Conservation (phyloP, 2,329 filamentous ascomycete genomes). For the Neocatenulostroma microsporum region DNA sequence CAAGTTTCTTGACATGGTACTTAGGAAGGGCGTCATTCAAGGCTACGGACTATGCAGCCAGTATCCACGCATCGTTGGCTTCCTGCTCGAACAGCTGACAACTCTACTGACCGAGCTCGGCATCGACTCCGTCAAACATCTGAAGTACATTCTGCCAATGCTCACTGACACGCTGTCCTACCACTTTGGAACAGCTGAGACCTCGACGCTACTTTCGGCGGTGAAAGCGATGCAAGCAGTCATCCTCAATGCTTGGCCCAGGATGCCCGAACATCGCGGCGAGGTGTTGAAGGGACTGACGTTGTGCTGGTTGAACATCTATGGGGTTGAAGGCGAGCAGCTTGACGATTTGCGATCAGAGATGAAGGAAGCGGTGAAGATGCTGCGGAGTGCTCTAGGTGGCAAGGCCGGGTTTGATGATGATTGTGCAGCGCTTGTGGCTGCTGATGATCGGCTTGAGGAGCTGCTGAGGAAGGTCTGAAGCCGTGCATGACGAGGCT, state of each 20-base stretch:
- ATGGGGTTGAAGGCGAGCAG: slow-evolving; percentile 12
- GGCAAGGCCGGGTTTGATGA: slow-evolving; percentile 21
- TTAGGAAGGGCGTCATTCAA: slow-evolving; percentile 37
- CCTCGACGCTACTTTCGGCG: slow-evolving; percentile 48
- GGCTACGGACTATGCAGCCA: slow-evolving; percentile 51
- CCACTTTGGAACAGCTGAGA: slow-evolving; percentile 64
- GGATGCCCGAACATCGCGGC: slow-evolving; percentile 54
- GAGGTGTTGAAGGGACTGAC: slow-evolving; percentile 55
- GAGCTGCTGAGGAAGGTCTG: slow-evolving; percentile 19
- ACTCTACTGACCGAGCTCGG: slow-evolving; percentile 50
- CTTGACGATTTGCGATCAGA: slow-evolving; percentile 16
- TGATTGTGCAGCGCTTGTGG: slow-evolving; percentile 13
- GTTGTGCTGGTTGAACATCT: slow-evolving; percentile 29
- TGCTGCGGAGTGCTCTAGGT: slow-evolving; percentile 19
- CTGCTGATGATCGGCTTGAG: slow-evolving; percentile 1
- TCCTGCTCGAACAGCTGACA: slow-evolving; percentile 47
- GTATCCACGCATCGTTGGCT: slow-evolving; percentile 49
- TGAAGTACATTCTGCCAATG: slow-evolving; percentile 62
- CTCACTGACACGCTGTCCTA: slow-evolving; percentile 59
- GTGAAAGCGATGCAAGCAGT: slow-evolving; percentile 49
- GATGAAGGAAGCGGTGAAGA: slow-evolving; percentile 16
- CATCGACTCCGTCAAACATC: slow-evolving; percentile 57
- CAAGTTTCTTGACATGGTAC: slow-evolving; percentile 37
- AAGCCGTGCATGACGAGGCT: too few species aligned
- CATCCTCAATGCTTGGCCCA: slow-evolving; percentile 60